A percentile compares a stretch with the other conserved stretches of the same genome.
Evolutionary conservation across 139 green algal genomes (phyloP).

Genomic region (Chlamydomonas applanata): DNA sequence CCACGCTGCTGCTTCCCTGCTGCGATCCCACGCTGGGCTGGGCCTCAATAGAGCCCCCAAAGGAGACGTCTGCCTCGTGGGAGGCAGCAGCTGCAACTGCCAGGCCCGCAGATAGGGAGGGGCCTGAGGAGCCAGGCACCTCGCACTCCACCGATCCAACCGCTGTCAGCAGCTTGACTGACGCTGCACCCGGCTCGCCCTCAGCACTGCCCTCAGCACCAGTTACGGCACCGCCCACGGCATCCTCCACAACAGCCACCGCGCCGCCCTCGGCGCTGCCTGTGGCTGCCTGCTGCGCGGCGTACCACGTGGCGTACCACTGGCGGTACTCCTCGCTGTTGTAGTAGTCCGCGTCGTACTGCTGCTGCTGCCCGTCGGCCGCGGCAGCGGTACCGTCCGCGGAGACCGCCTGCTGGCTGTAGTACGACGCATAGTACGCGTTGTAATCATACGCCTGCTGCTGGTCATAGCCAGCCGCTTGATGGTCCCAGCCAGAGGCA

Average conservation of each 20-base stretch:
- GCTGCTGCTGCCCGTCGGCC: background rate
- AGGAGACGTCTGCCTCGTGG: no score
- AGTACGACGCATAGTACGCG: background rate
- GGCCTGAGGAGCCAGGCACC: no score
- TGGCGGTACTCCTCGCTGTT: slow-evolving; percentile 9
- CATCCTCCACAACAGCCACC: no score
- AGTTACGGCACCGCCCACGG: background rate
- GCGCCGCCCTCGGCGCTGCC: no score
- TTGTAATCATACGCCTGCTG: background rate
- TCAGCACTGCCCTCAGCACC: background rate
- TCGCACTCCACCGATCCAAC: no score
- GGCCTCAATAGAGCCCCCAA: background rate
- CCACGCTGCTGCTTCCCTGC: background rate
- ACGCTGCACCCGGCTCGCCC: no score
- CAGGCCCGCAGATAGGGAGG: no score
- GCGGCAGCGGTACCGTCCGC: background rate
- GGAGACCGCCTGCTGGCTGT: background rate
- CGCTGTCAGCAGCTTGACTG: no score
- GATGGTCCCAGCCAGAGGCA: no score
- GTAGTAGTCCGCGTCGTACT: slow-evolving; percentile 12
- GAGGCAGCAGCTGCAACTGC: no score
- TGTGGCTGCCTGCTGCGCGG: slow-evolving; percentile 1
- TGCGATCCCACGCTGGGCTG: background rate
- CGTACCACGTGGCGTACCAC: slow-evolving; percentile 7
- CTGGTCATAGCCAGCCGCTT: no score